Evolutionary conservation across 2,329 filamentous ascomycete genomes (phyloP), one percentile per base, ranked within the genome.

Genomic region (Akanthomyces lecanii): DNA sequence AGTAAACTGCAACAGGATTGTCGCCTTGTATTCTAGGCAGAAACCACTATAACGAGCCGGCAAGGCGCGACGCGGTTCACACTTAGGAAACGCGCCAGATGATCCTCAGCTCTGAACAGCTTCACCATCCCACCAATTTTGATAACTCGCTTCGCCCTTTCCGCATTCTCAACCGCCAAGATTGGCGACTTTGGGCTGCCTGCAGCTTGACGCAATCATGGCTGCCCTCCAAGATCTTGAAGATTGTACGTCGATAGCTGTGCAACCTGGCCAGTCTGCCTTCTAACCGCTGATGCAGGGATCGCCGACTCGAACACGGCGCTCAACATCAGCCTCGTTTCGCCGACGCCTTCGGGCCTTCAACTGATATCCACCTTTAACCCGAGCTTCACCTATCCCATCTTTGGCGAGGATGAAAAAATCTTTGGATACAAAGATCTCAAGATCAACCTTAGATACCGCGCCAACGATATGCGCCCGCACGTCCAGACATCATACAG

Each of bases 371-470:
- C 84, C 30, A 83, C 85, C 33, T 98, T 99, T 75, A 83, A 91
- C 65, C 96, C 95, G 0, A 85, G 85, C 71, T 96, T 93, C 74
- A 97, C 94, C 21, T 97, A 98, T 75, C 81, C 91, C 1, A 89
- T 99, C 66, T 97, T 98, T 69, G 92, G 92, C 70, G 89, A 98
- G n/a, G 89, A 95, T 10, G 92, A 99, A 75, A 85, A 83, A 36
- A 94, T 98, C 67, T 93, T 96, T 69, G 94, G 94, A 44, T 97
- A 97, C 80, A 88, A 92, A 73, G 86, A 87, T 61, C 82, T 97
- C 62, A 86, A 86, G 67, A 88, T 98, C 71, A 85, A 86, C 66
- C 78, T 98, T 62, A 86, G 86, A 66, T 88, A 81, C 69, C 79
- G 86, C 71, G 82, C 84, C 18, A 83, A 80, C 73, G 90, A 97